Evolutionary conservation across 106 monocot genomes (phyloP).

Genomic region (Platanthera guangdongensis): DNA sequence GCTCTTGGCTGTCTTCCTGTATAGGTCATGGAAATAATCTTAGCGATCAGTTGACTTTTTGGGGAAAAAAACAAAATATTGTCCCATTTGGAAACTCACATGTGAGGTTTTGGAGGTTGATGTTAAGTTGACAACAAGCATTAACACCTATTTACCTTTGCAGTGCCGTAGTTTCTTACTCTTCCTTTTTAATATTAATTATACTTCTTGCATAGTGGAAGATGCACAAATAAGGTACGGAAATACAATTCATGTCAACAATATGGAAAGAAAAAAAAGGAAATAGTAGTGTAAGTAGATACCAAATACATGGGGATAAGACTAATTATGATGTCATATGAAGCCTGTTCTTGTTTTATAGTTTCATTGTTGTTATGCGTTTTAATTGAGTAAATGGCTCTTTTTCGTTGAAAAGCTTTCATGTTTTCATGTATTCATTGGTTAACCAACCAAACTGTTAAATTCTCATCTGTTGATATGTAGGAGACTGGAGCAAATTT

Average conservation of each 20-base stretch:
- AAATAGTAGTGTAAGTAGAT: background rate
- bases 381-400: background rate
- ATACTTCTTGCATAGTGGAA: background rate
- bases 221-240: background rate
- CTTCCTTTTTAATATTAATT: background rate
- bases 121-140: background rate
- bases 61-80: background rate
- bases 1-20: background rate
- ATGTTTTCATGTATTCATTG: background rate
- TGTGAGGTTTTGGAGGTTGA: background rate
- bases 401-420: background rate
- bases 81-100: background rate
- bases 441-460: background rate
- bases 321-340: background rate
- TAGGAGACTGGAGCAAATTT: conserved; percentile 78
- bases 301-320: background rate
- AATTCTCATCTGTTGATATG: conserved; percentile 9
- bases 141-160: background rate
- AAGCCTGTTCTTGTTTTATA: background rate
- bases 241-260: background rate
- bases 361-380: background rate
- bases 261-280: background rate
- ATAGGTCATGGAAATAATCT: background rate
- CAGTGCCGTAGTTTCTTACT: background rate
- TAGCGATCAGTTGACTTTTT: background rate